These are phyloP conservation scores for Phoenix roebelenii DNA, from an alignment of 176 grass and related monocot genomes.

Conservation along the genomic window DNA sequence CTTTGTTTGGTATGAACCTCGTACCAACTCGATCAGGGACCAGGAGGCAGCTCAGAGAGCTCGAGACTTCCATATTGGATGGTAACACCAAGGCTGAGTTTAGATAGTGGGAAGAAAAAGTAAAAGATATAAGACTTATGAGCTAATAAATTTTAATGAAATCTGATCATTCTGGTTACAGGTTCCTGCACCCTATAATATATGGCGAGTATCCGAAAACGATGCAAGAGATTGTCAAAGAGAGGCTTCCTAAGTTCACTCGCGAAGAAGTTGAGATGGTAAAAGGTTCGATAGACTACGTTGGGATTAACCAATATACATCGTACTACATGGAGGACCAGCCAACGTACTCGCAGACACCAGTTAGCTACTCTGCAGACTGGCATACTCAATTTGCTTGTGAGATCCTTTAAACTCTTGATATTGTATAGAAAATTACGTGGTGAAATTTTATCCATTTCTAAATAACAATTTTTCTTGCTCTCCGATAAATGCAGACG, in stretches of 20 bases:
- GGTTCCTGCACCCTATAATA: constrained; percentile 53
- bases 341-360: background rate
- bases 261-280: constrained; percentile 32
- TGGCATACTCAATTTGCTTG: constrained; percentile 40
- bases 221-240: constrained; percentile 47
- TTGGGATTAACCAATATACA: constrained; percentile 57
- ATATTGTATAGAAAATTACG: too few relatives aligned
- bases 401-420: constrained; percentile 17
- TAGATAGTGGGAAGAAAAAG: background rate
- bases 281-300: constrained; percentile 42
- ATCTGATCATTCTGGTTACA: constrained; percentile 13
- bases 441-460: background rate
- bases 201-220: constrained; percentile 46
- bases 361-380: constrained; percentile 35
- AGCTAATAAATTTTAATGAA: background rate
- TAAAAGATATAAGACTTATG: background rate
- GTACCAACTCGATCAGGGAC: constrained; percentile 54
- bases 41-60: constrained; percentile 71
- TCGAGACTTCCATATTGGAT: constrained; percentile 83
- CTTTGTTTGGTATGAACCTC: constrained; percentile 68
- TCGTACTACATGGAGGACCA: constrained; percentile 39
- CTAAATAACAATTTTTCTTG: background rate
- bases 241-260: constrained; percentile 50
- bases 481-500: constrained; percentile 28
- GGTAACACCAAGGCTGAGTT: constrained; percentile 27